A percentile compares a stretch with the other conserved stretches of the same genome.
These are phyloP conservation scores for Trichosporon ovoides DNA, from an alignment of 1,284 basidiomycete species.

Conservation along the genomic window DNA sequence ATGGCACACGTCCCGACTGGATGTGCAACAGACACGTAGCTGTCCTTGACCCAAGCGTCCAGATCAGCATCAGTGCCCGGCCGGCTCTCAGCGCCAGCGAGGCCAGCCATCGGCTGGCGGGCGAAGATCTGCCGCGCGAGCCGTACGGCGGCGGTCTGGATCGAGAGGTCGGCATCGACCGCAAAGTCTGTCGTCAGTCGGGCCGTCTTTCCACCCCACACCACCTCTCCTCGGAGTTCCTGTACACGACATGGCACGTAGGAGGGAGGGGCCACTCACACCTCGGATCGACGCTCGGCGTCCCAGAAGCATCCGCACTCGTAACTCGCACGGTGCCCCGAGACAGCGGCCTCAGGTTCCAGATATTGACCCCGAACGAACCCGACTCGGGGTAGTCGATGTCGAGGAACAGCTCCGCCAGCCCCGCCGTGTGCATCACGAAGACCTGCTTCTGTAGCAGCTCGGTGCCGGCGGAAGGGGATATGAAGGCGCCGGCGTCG, in stretches of 20 bases:
- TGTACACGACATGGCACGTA: too few relatives aligned
- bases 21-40: constrained; percentile 52
- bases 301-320: constrained; percentile 55
- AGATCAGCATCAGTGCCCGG: constrained; percentile 6
- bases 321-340: constrained; percentile 53
- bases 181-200: constrained; percentile 18
- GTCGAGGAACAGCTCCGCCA: constrained; percentile 41
- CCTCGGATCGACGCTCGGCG: constrained; percentile 58
- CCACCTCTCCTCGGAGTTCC: too few relatives aligned
- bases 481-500: too few relatives aligned
- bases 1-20: constrained; percentile 61
- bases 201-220: too few relatives aligned
- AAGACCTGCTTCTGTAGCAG: too few relatives aligned
- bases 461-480: too few relatives aligned
- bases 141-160: constrained; percentile 39
- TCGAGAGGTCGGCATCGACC: constrained; percentile 38
- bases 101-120: constrained; percentile 25
- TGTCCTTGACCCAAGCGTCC: constrained; percentile 1
- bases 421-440: too few relatives aligned
- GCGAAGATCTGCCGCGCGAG: constrained; percentile 38
- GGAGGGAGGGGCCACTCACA: neutral
- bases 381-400: constrained; percentile 30
- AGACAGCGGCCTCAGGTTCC: constrained; percentile 42
- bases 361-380: constrained; percentile 31
- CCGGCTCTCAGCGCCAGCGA: constrained; percentile 12